Evolutionary conservation across 2,329 filamentous ascomycete genomes (phyloP).

Genomic region (Hirsutella rhossiliensis): DNA sequence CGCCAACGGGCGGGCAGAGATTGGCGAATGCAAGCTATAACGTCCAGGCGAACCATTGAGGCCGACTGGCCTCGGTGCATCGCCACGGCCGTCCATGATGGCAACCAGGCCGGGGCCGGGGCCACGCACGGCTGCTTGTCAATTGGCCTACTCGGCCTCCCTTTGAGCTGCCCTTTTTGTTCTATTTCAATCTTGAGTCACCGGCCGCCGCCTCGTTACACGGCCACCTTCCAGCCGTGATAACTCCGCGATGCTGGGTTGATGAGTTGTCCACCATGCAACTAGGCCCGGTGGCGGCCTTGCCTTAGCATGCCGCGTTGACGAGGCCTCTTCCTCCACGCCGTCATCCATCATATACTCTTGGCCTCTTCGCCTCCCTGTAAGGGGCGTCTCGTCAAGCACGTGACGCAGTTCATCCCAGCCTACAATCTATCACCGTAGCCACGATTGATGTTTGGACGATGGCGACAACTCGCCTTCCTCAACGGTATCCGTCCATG

Average conservation of each 20-base stretch:
- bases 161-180: not conserved
- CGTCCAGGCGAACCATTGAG: too few species aligned
- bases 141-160: not conserved
- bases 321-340: not conserved
- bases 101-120: not conserved
- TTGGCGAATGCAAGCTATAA: conserved; percentile 1
- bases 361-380: not conserved
- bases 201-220: not conserved
- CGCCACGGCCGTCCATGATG: not conserved
- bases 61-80: too few species aligned
- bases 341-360: not conserved
- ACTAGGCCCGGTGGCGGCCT: not conserved
- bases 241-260: conserved; percentile 1
- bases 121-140: not conserved
- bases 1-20: not conserved
- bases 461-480: too few species aligned
- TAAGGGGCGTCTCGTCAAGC: not conserved
- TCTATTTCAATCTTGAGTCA: not conserved
- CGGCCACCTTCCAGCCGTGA: not conserved
- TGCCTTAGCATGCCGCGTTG: not conserved
- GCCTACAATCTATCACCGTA: not conserved
- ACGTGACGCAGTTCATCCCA: not conserved
- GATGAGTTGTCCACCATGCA: conserved; percentile 3
- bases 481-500: not conserved
- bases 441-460: too few species aligned